phyloP scores from a whole-genome alignment of 768 basidiomycete genomes.

The Hydnum rufescens region DNA sequence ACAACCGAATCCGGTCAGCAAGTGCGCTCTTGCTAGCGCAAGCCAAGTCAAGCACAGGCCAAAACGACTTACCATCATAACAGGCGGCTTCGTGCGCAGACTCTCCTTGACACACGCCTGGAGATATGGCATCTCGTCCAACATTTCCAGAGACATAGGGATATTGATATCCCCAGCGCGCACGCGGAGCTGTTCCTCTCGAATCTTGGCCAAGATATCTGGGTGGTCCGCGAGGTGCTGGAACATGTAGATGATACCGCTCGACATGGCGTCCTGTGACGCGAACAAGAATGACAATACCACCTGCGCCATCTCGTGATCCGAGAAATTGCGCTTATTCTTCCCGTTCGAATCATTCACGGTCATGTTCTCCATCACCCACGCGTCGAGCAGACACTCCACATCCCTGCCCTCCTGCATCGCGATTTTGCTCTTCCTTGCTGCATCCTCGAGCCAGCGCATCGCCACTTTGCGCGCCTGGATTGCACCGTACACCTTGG shows the following conservation, averaged over 20 bases:
- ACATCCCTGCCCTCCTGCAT: constrained; percentile 68
- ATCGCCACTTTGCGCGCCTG: constrained; percentile 76
- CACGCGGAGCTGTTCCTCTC: constrained; percentile 74
- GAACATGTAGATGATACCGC: constrained; percentile 87
- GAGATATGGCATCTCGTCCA: constrained; percentile 87
- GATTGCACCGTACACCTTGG: constrained; percentile 86
- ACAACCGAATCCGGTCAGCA: constrained; percentile 10
- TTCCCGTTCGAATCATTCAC: constrained; percentile 30
- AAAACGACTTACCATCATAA: constrained; percentile 62
- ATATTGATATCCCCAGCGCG: constrained; percentile 57
- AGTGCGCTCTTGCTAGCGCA: constrained; percentile 1
- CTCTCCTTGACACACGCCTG: constrained; percentile 88
- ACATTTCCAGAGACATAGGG: constrained; percentile 66
- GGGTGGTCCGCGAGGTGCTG: constrained; percentile 91
- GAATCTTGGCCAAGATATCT: constrained; percentile 68
- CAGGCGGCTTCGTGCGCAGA: constrained; percentile 78
- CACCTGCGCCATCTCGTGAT: constrained; percentile 94
- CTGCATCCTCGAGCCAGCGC: constrained; percentile 61
- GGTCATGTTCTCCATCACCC: constrained; percentile 57
- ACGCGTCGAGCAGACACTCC: constrained; percentile 81
- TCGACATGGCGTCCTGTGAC: constrained; percentile 95
- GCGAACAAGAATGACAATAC: constrained; percentile 93
- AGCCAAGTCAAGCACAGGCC: not conserved
- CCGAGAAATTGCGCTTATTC: constrained; percentile 69
- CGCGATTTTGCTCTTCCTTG: constrained; percentile 53